Evolutionary conservation across 2,329 filamentous ascomycete species (phyloP), one percentile per base, ranked within the genome.

Genomic region (Ceratocystis diversiconidia): DNA sequence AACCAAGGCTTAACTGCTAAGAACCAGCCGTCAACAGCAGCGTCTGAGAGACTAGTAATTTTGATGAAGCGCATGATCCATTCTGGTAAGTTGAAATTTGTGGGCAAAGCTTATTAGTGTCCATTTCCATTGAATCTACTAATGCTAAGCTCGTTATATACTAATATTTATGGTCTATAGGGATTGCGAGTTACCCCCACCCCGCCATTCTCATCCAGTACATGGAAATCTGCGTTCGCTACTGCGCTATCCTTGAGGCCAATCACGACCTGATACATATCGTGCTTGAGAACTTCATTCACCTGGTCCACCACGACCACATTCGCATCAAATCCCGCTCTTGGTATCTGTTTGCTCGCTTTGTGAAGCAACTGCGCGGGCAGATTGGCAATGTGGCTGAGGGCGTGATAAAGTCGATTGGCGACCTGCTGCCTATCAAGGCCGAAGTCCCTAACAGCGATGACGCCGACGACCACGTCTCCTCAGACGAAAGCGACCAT

Each of bases 51-150:
- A 69, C 79, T 99, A 66, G 84, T 92, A 67, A 86, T 86, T 68
- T 95, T 99, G 89, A 95, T 99, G 89, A 82, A 85, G 71, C 92
- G 90, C 77, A 92, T 99, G 89, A 88, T 97, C 65, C 87, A 94
- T 74, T 95, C 90, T 69, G 87, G 89, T 92, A 79, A 74, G 85
- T 76, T 30, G 28, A 22, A 25, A 30, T 32, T 55, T 30, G 5
- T 4, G n/a, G n/a, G 8, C n/a, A 41, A 36, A 63, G 19, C 1
- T n/a, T 43, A 17, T 19, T 28, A n/a, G 43, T 12, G 41, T 44
- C 3, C 5, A 6, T 30, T 68, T 19, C n/a, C n/a, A 41, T 41
- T 41, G 36, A 41, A 41, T 41, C 10, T 15, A 41, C 10, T 41
- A 8, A 41, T 41, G 1, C 10, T 15, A 15, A 41, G 10, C 10